Base-by-base conservation (phyloP, 1,139 yeast species). In the Magnusiomyces sp. region DNA sequence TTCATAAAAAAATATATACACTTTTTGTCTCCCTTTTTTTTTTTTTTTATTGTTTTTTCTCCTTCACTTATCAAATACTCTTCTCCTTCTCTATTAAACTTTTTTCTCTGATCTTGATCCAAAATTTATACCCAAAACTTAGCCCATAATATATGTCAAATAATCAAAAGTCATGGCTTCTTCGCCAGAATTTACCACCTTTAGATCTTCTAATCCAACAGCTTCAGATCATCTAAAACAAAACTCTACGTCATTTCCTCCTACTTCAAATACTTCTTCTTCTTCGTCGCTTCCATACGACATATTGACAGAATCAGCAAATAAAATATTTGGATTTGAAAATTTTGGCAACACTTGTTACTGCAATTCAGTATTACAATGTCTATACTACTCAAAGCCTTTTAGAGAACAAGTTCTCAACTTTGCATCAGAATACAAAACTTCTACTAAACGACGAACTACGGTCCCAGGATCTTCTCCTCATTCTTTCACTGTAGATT, bases 321-420 rank as follows among this genome's bases (percentile, higher is more conserved):
- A 67, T 54, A 68, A 89, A 66, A 77, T 89, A 40, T 92, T 83
- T 67, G 98, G 98, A 5, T 81, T 90, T 79, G 97, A 92, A 65
- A 92, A 92, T 67, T 90, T 89, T 65, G 97, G 97, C 33, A 67
- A 86, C 65, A 90, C 95, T 0, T 90, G 98, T 68, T 92, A 92
- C 67, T 88, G 95, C 66, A 92, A 92, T 62, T 88, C 96, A 9
- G 84, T 92, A 29, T 69, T 92, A 31, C 98, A 92, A 65, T 88
- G 95, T 59, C 75, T 92, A 20, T 92, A 78, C 69, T 83, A 84
- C 65, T 75, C 92, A 1, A 77, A 77, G 43, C 76, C 74, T 29
- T 88, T 92, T 59, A 74, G 97, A 45, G 69, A 73, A 29, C 74
- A 76, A 48, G 69, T 92, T 5, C 62, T 81, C 43, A 65, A 68